Conservation (phyloP, 1,284 basidiomycete species). For the Paramarasmius palmivorus region DNA sequence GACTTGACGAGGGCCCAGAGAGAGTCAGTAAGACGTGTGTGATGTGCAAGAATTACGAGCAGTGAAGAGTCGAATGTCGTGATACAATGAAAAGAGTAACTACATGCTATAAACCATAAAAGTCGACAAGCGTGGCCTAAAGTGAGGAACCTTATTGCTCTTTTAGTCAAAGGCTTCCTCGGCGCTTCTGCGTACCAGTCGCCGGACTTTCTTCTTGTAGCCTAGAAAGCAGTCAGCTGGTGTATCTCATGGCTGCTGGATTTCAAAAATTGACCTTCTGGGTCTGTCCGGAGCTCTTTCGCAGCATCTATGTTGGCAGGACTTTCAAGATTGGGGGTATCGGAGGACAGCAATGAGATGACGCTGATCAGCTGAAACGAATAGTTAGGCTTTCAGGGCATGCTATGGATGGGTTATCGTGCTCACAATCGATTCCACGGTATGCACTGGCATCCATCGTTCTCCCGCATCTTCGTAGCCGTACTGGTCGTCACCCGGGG, state of each 20-base stretch:
- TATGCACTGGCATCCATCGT: conserved; percentile 97
- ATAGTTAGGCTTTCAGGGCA: neutral
- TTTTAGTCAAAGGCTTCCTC: conserved; percentile 80
- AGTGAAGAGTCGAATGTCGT: too few relatives aligned
- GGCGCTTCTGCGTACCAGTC: conserved; percentile 80
- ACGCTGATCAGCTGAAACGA: conserved; percentile 84
- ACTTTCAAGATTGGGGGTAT: conserved; percentile 91
- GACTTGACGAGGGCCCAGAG: too few relatives aligned
- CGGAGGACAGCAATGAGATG: conserved; percentile 92
- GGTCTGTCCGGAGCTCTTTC: conserved; percentile 82
- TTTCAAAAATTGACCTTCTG: conserved; percentile 48
- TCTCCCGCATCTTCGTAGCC: conserved; percentile 98
- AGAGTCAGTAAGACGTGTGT: too few relatives aligned
- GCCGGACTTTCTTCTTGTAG: conserved; percentile 93
- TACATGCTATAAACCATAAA: too few relatives aligned
- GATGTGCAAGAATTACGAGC: too few relatives aligned
- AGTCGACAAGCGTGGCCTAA: too few relatives aligned
- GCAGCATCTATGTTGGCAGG: conserved; percentile 98
- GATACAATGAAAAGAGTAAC: too few relatives aligned
- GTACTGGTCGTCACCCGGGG: conserved; percentile 96
- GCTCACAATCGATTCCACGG: conserved; percentile 94
- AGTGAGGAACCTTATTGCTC: too few relatives aligned
- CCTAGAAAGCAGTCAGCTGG: conserved; percentile 31
- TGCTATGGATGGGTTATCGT: conserved; percentile 8
- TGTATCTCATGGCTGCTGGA: conserved; percentile 8